Evolutionary conservation across 495 filamentous ascomycete species (phyloP).

Genomic region (Talaromyces proteolyticus): DNA sequence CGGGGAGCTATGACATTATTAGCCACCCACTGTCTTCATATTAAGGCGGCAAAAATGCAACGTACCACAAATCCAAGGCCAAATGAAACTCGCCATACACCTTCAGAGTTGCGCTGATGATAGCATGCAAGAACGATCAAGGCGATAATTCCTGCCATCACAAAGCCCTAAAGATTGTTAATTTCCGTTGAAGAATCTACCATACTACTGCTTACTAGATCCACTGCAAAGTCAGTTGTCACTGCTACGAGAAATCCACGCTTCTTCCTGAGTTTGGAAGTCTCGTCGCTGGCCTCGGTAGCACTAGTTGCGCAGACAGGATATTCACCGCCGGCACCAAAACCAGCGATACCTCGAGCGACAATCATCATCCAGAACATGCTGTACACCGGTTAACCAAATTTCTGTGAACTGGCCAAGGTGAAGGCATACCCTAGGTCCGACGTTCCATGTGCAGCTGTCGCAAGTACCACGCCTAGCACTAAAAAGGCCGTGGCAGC

Average conservation of each 20-base stretch:
- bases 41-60: not conserved
- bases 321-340: constrained; percentile 45
- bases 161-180: constrained; percentile 18
- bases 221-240: constrained; percentile 26
- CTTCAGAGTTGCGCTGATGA: constrained; percentile 12
- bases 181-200: not conserved
- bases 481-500: constrained; percentile 20
- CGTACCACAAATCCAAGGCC: constrained; percentile 28
- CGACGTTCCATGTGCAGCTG: constrained; percentile 21
- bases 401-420: not conserved
- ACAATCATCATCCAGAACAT: constrained; percentile 54
- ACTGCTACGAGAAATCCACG: constrained; percentile 26
- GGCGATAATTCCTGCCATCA: constrained; percentile 21
- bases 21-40: not conserved
- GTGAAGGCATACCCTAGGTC: constrained; percentile 14
- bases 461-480: constrained; percentile 21
- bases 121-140: constrained; percentile 27
- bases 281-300: constrained; percentile 42
- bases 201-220: constrained; percentile 12
- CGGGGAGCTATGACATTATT: constrained; percentile 14
- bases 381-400: constrained; percentile 3
- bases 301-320: constrained; percentile 38
- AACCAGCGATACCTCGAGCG: constrained; percentile 45
- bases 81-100: constrained; percentile 31
- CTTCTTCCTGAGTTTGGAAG: constrained; percentile 13